Conservation (phyloP, 2,329 filamentous ascomycete species). For the Rosellinia necatrix region DNA sequence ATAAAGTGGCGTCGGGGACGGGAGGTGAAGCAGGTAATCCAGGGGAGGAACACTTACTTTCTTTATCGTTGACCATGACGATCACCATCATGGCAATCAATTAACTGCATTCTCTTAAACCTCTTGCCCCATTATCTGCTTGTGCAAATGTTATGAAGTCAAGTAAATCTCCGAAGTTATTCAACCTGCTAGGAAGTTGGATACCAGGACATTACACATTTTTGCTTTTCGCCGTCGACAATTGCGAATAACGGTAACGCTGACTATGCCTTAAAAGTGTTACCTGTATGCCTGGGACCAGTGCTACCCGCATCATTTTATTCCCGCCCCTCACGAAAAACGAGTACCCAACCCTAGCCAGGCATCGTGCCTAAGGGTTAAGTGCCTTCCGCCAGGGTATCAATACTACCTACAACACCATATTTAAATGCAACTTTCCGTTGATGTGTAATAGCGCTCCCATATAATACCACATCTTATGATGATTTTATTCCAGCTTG, state of each 20-base stretch:
- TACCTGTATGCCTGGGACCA: too few species aligned
- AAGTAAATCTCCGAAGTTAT: not conserved
- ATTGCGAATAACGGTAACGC: too few species aligned
- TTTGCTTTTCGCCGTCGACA: too few species aligned
- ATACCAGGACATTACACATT: too few species aligned
- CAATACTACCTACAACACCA: conserved; percentile 1
- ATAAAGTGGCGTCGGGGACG: not conserved
- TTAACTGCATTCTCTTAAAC: conserved; percentile 25
- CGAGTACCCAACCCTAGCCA: not conserved
- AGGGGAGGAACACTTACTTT: conserved; percentile 21
- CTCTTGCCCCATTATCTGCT: not conserved
- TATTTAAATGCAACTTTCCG: not conserved
- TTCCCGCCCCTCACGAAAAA: not conserved
- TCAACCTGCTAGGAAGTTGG: too few species aligned
- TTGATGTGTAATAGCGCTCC: not conserved
- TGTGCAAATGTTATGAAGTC: conserved; percentile 2
- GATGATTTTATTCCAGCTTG: conserved; percentile 31
- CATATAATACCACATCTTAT: not conserved
- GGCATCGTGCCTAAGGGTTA: not conserved
- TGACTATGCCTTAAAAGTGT: too few species aligned
- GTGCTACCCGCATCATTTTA: too few species aligned
- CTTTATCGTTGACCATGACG: conserved; percentile 27
- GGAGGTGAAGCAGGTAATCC: not conserved
- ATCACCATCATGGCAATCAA: conserved; percentile 29
- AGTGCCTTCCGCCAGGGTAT: conserved; percentile 7